A percentile compares a stretch with the other conserved stretches of the same genome.
Conservation (phyloP, 352 stramenopile species). For the Globisporangium solare region DNA sequence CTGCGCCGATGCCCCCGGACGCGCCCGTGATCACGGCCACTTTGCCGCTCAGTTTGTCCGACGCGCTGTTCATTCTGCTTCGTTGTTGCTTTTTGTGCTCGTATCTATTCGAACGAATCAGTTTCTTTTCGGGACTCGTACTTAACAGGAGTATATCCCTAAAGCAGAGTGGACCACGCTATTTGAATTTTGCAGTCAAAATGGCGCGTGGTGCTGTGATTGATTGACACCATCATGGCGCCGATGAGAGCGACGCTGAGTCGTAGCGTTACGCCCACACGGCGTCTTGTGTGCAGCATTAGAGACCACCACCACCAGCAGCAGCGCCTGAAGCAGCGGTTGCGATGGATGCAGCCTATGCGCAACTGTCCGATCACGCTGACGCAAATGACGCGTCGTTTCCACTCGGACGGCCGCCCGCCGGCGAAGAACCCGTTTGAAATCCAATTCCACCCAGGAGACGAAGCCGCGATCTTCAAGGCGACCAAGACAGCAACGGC, state of each 20-base stretch:
- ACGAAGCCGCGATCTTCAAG: constrained; percentile 6
- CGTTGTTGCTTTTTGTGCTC: neutral
- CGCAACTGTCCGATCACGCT: neutral
- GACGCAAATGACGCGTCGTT: neutral
- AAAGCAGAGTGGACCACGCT: neutral
- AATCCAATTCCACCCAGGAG: constrained; percentile 34
- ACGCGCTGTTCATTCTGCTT: neutral
- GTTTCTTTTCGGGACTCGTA: neutral
- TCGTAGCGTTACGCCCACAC: neutral
- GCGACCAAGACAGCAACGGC: neutral
- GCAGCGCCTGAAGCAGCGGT: neutral
- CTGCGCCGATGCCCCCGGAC: constrained; percentile 83
- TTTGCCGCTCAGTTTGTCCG: constrained; percentile 50
- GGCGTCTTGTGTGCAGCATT: neutral
- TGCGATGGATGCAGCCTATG: neutral
- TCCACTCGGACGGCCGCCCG: neutral
- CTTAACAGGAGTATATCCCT: neutral
- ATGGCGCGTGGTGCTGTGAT: too few relatives aligned
- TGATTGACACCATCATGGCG: too few relatives aligned
- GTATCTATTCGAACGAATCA: neutral
- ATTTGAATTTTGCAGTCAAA: neutral
- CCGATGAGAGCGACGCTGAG: neutral
- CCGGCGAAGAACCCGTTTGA: constrained; percentile 40
- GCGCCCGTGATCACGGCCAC: constrained; percentile 87
- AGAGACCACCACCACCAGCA: too few relatives aligned